Evolutionary conservation across 1,284 basidiomycete species (phyloP).

Genomic region (Wallemia mellicola): DNA sequence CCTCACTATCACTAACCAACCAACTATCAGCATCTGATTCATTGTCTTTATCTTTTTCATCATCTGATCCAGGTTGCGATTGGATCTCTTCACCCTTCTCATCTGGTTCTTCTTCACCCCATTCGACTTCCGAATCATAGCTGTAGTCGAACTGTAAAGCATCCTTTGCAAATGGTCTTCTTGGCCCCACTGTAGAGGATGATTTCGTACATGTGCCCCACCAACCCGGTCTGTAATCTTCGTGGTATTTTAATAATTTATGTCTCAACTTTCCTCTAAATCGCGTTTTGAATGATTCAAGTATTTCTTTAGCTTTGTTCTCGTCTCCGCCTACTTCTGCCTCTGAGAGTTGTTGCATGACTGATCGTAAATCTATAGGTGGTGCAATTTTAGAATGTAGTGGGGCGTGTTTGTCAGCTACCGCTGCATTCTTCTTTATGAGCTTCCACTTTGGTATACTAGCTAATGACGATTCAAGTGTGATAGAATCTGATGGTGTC

Average conservation of each 20-base stretch:
- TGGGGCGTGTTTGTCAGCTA: not conserved
- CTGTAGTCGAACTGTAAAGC: slow-evolving; percentile 38
- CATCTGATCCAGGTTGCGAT: slow-evolving; percentile 1
- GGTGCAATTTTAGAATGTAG: slow-evolving; percentile 3
- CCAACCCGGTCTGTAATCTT: slow-evolving; percentile 50
- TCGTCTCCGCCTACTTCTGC: slow-evolving; percentile 42
- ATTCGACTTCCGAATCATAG: slow-evolving; percentile 4
- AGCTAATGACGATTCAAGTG: slow-evolving; percentile 4
- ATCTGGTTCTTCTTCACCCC: slow-evolving; percentile 7
- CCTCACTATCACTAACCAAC: not conserved
- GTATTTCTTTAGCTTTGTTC: slow-evolving; percentile 25
- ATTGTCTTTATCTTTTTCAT: slow-evolving; percentile 2
- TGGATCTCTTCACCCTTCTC: slow-evolving; percentile 6
- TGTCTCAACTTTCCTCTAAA: slow-evolving; percentile 26
- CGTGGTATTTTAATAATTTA: slow-evolving; percentile 42
- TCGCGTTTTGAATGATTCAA: slow-evolving; percentile 24
- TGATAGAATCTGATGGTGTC: not conserved
- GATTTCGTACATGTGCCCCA: slow-evolving; percentile 57
- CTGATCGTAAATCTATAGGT: slow-evolving; percentile 23
- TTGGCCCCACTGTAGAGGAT: slow-evolving; percentile 34
- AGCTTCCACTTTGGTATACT: slow-evolving; percentile 1
- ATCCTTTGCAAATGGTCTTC: slow-evolving; percentile 42
- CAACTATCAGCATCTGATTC: slow-evolving; percentile 1
- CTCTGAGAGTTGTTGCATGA: slow-evolving; percentile 30
- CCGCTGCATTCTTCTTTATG: not conserved